A percentile compares a stretch with the other conserved stretches of the same genome.
phyloP scores from a whole-genome alignment of 2,329 filamentous ascomycete species.

The Colletotrichum cordylinicola region DNA sequence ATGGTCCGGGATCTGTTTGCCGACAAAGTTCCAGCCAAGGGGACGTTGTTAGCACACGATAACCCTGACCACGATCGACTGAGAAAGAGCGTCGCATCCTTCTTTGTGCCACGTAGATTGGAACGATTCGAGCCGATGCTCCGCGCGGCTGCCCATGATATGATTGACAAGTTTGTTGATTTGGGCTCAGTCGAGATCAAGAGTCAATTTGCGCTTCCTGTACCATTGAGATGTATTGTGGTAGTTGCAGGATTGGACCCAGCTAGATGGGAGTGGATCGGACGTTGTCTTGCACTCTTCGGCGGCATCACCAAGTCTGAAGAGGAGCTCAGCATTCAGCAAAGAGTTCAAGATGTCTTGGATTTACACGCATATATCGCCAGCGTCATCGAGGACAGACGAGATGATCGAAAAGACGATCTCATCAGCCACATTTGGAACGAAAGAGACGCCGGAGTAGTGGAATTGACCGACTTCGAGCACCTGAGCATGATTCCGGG shows the following conservation, averaged over 20 bases:
- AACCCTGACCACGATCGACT: not conserved
- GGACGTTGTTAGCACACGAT: not conserved
- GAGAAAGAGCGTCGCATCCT: not conserved
- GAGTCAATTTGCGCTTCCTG: not conserved
- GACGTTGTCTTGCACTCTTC: not conserved
- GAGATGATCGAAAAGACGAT: not conserved
- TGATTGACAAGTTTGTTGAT: not conserved
- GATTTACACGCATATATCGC: not conserved
- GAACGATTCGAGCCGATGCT: not conserved
- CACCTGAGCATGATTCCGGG: not conserved
- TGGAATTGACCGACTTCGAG: not conserved
- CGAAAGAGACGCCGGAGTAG: not conserved
- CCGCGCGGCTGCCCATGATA: not conserved
- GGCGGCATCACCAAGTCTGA: not conserved
- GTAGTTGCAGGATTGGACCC: not conserved
- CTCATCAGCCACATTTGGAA: not conserved
- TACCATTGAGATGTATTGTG: not conserved
- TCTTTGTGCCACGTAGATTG: not conserved
- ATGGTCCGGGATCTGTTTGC: not conserved
- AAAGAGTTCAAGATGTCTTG: not conserved
- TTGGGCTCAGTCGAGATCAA: not conserved
- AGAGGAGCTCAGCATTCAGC: not conserved
- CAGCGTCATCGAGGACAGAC: not conserved
- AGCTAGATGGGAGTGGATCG: not conserved
- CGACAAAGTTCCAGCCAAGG: not conserved